These are phyloP conservation scores for Juncus inflexus DNA, from an alignment of 176 grass and related monocot genomes.

Conservation along the genomic window DNA sequence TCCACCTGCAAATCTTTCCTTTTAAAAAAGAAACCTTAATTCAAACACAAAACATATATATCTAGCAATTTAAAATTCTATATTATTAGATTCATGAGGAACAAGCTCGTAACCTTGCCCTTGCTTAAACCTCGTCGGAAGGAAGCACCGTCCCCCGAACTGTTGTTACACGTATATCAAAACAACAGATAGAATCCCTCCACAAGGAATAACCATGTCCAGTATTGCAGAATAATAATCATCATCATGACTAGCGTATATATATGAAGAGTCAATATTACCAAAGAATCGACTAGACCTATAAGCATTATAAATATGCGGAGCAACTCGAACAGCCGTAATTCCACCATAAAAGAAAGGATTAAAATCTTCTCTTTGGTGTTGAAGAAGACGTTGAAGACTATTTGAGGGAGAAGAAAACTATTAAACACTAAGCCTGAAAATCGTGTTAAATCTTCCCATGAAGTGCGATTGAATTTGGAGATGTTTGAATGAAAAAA, in stretches of 20 bases:
- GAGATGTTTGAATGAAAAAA: constrained; percentile 39
- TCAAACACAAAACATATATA: no score
- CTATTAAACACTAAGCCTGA: constrained; percentile 63
- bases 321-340: constrained; percentile 47
- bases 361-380: constrained; percentile 58
- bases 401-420: constrained; percentile 77
- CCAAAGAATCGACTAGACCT: constrained; percentile 26
- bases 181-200: constrained; percentile 34
- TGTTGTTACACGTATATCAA: constrained; percentile 58
- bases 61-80: no score
- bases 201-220: constrained; percentile 70
- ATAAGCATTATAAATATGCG: constrained; percentile 66
- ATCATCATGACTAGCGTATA: constrained; percentile 47
- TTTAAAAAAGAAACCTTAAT: no score
- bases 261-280: constrained; percentile 39
- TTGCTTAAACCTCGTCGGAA: constrained; percentile 8
- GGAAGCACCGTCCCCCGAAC: constrained; percentile 57
- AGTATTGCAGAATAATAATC: constrained; percentile 62
- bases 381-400: constrained; percentile 50
- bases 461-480: constrained; percentile 32
- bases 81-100: background rate
- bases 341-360: constrained; percentile 59
- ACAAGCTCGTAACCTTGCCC: background rate
- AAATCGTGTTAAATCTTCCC: constrained; percentile 55
- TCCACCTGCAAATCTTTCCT: no score